Base-by-base conservation (phyloP, 2,329 filamentous ascomycete genomes). In the Lachnellula arida region DNA sequence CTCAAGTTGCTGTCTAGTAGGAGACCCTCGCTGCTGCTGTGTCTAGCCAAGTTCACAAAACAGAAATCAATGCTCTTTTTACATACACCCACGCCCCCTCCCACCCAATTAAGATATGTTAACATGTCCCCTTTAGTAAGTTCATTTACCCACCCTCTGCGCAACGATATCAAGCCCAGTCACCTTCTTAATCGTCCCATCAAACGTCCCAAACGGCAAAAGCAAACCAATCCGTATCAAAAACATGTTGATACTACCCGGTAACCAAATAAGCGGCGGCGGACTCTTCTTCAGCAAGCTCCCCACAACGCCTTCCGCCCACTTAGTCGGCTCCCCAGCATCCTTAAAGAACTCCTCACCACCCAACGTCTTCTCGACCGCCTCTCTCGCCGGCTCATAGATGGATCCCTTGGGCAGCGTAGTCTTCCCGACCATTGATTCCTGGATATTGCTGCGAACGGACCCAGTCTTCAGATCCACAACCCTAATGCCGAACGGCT, bases 391-490 rank as follows among this genome's bases (percentile, higher is more conserved):
- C 3, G 53, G 49, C 14, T 46, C 25, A 37, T 58, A 63, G 34
- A 65, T 60, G 1, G 53, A 57, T 12, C 17, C 49, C 17, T 52
- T 39, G 11, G 61, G 63, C 15, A 39, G 5, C 4, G 22, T 19
- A 0, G 48, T 40, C 19, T 11, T 15, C 2, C 22, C 51, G 17
- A 23, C 19, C 15, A 4, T 14, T 9, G 15, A 25, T 15, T 43
- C 28, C 7, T 57, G 23, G 8, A 61, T 35, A n/a, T 62, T 58
- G 12, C 53, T 54, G 17, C 48, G 46, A 11, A 61, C 51, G 14
- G 35, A 43, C 6, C 60, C 63, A 7, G 61, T 65, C 37, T 60
- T 61, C 7, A 66, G 34, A 42, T 62, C 57, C 14, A 67, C 49
- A 34, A 67, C 62, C n/a, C 14, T 59, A 42, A 67, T 55, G 17